Evolutionary conservation across 108 stramenopile genomes (phyloP), one percentile per base, ranked within the genome.

Genomic region (Epipyxis sp.): DNA sequence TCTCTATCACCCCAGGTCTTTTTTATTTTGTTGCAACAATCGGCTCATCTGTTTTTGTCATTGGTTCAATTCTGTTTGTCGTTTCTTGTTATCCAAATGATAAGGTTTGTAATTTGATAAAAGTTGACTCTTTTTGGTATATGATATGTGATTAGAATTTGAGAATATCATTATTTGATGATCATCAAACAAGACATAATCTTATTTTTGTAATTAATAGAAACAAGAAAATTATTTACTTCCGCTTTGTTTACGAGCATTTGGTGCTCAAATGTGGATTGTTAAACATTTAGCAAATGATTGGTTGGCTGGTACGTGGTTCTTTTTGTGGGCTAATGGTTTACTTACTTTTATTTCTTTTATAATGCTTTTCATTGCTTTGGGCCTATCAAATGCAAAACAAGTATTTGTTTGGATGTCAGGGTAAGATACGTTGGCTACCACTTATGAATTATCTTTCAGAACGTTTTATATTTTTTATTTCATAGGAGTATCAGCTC

Each of bases 231-330:
- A 57, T 42, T 54, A 34, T 42, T 10, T 74, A 30, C 71, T 54
- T 6, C 71, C 71, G 6, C 40, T 74, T 10, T 34, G 40, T 27
- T 10, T 74, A 6, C 50, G 50, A 6, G 10, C 43, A 3, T 6
- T 35, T 10, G 71, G 71, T 6, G 41, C 46, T 6, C 71, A 57
- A 54, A 29, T 46, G 32, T 74, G 71, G 71, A 39, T 39, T 35
- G 71, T 54, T 13, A 74, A 74, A 25, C 71, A 74, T 37, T 20
- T 74, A 6, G 44, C 46, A 3, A 74, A 74, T 39, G 71, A 74
- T 39, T 74, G 71, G 71, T 74, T 74, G 71, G 71, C 71, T 3
- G 71, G 71, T 16, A 74, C 71, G 3, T 74, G 71, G 71, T 74
- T 74, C 34, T 74, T 74, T 39, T 32, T 74, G 40, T 74, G 50